Percentiles rank a stretch among this genome's conserved stretches.
Evolutionary conservation across 345 rosid species (phyloP).

Genomic region (Bretschneidera sinensis): DNA sequence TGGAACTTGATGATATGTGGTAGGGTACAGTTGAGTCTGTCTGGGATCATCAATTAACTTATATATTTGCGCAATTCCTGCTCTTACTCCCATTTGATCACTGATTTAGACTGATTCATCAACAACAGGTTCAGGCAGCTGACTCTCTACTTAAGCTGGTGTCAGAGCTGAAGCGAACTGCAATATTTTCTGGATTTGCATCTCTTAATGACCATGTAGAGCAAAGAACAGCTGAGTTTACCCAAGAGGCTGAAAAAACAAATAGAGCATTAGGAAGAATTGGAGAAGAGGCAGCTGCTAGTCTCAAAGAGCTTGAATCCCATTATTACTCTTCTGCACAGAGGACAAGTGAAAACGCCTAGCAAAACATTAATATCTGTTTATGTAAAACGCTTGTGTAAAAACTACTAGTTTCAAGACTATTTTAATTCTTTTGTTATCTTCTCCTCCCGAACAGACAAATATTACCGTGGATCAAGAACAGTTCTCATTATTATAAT

Average conservation of each 20-base stretch:
- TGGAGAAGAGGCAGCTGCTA: conserved; percentile 82
- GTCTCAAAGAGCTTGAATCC: conserved; percentile 80
- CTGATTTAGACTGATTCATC: conserved; percentile 4
- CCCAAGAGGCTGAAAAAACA: conserved; percentile 55
- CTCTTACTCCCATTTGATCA: neutral
- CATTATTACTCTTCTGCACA: conserved; percentile 73
- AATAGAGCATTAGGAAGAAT: conserved; percentile 60
- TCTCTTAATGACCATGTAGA: conserved; percentile 85
- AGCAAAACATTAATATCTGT: neutral
- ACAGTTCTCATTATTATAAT: no score
- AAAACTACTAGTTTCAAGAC: no score
- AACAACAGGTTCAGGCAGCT: conserved; percentile 84
- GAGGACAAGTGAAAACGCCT: conserved; percentile 30
- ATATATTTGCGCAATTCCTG: no score
- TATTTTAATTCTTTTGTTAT: no score
- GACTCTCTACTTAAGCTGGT: conserved; percentile 84
- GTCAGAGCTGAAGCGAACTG: conserved; percentile 84
- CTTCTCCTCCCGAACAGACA: no score
- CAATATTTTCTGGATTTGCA: conserved; percentile 86
- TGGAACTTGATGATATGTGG: no score
- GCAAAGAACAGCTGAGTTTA: conserved; percentile 61
- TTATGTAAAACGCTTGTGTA: no score
- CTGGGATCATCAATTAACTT: no score
- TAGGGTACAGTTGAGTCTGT: no score
- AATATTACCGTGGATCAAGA: no score